Base-by-base conservation (phyloP, 2,329 filamentous ascomycete genomes). In the Aspergillus glaucus region DNA sequence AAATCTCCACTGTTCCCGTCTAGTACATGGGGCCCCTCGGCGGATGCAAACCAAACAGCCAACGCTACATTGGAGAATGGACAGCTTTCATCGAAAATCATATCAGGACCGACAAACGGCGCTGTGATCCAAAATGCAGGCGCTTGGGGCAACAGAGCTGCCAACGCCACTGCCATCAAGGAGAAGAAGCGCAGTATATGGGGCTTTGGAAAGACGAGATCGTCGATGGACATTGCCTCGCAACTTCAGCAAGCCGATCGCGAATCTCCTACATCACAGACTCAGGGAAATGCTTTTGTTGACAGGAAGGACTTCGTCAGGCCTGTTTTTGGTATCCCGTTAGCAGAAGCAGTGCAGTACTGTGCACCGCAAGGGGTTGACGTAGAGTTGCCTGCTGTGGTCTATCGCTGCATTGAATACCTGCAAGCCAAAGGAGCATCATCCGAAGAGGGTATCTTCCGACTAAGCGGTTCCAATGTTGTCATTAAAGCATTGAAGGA, bases 391-490 rank as follows among this genome's bases (percentile, higher is more conserved):
- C 93, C 93, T 1, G 88, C 92, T 6, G 93, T 98, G 2, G 88
- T 97, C 7, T 98, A 94, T 71, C 85, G 93, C 49, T 96, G 90
- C 64, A 87, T 98, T 53, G 88, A 97, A 67, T 98, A 95, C 66
- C 78, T 98, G 15, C 86, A 88, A 56, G 79, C 82, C 6, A 91
- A 91, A 72, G 82, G 87, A 53, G 93, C 91, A 9, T 78, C 86
- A 43, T 78, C 77, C 5, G 93, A 98, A 67, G 93, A 98, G 69
- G 93, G 93, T 40, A 95, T 98, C 39, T 98, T 98, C 77, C 84
- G 93, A 45, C 77, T 98, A 39, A 97, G 91, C 66, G 93, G 93
- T n/a, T 97, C 92, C 1, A 97, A 95, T 63, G 81, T 94, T 47
- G 85, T 95, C 44, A 95, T 98, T 71, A 95, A 92, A 69, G 83